Conservation (phyloP, 2,329 filamentous ascomycete genomes). For the Penicillium verrucosum region DNA sequence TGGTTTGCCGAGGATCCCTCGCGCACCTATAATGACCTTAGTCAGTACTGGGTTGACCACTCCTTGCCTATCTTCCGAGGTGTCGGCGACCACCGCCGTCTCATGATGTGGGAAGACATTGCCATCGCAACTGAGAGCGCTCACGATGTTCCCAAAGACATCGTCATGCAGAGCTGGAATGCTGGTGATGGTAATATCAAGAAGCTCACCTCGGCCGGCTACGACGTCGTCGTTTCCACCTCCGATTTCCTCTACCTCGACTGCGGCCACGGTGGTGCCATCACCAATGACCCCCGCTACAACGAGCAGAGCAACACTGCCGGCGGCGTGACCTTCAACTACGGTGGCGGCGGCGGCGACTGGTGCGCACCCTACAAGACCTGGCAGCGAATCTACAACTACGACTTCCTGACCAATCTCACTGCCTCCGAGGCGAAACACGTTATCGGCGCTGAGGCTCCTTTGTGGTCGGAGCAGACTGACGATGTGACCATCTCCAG, state of each 20-base stretch:
- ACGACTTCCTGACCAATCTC: slow-evolving; percentile 53
- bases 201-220: slow-evolving; percentile 50
- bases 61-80: slow-evolving; percentile 51
- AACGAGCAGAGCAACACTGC: slow-evolving; percentile 54
- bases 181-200: slow-evolving; percentile 51
- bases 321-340: slow-evolving; percentile 52
- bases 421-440: slow-evolving; percentile 48
- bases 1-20: slow-evolving; percentile 53
- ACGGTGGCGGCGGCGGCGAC: slow-evolving; percentile 52
- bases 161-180: slow-evolving; percentile 57
- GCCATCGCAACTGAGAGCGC: slow-evolving; percentile 46
- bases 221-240: slow-evolving; percentile 56
- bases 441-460: slow-evolving; percentile 52
- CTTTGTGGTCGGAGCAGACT: slow-evolving; percentile 55
- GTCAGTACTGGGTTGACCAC: slow-evolving; percentile 55
- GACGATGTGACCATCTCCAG: slow-evolving; percentile 51
- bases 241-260: slow-evolving; percentile 57
- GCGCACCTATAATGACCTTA: slow-evolving; percentile 51
- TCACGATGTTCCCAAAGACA: slow-evolving; percentile 48
- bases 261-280: slow-evolving; percentile 54
- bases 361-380: slow-evolving; percentile 60
- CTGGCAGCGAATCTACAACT: slow-evolving; percentile 60
- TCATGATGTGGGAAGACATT: slow-evolving; percentile 60
- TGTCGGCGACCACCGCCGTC: slow-evolving; percentile 45
- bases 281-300: slow-evolving; percentile 57